Conservation (phyloP, 768 basidiomycete species). For the Botryobasidium botryosum region DNA sequence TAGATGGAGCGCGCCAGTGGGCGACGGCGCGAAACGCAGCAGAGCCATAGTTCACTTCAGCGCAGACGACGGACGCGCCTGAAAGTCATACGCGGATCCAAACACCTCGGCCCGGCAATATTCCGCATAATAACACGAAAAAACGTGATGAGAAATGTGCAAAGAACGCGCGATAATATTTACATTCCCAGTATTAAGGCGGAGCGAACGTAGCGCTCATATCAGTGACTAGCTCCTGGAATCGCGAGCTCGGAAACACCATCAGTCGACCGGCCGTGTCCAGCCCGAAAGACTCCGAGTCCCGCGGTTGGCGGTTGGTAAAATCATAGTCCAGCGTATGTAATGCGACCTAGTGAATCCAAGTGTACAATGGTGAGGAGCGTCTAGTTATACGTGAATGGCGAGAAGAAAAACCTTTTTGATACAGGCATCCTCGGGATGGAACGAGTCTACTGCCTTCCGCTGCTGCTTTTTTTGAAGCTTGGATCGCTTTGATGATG, state of each 20-base stretch:
- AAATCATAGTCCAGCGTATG: constrained; percentile 38
- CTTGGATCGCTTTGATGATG: constrained; percentile 19
- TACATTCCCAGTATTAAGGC: too few relatives aligned
- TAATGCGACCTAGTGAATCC: constrained; percentile 28
- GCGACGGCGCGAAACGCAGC: constrained; percentile 90
- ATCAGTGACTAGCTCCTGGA: constrained; percentile 25
- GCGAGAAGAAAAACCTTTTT: constrained; percentile 39
- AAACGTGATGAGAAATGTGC: too few relatives aligned
- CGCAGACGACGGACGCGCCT: too few relatives aligned
- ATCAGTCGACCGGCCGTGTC: constrained; percentile 52
- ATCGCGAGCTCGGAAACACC: constrained; percentile 30
- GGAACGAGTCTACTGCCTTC: constrained; percentile 49
- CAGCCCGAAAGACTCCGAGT: constrained; percentile 52
- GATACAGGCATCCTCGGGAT: constrained; percentile 71
- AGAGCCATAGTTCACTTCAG: constrained; percentile 21
- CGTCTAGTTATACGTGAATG: background rate
- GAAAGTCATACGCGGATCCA: too few relatives aligned
- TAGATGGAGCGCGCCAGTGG: constrained; percentile 85
- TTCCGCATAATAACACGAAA: too few relatives aligned
- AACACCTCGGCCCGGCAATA: too few relatives aligned
- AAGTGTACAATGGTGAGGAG: background rate
- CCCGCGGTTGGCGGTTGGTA: constrained; percentile 34
- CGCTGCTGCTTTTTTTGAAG: constrained; percentile 27
- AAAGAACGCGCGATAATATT: too few relatives aligned
- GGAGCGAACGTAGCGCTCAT: constrained; percentile 1